Base-by-base conservation (phyloP, 306 rosid genomes). In the Acacia confusa region DNA sequence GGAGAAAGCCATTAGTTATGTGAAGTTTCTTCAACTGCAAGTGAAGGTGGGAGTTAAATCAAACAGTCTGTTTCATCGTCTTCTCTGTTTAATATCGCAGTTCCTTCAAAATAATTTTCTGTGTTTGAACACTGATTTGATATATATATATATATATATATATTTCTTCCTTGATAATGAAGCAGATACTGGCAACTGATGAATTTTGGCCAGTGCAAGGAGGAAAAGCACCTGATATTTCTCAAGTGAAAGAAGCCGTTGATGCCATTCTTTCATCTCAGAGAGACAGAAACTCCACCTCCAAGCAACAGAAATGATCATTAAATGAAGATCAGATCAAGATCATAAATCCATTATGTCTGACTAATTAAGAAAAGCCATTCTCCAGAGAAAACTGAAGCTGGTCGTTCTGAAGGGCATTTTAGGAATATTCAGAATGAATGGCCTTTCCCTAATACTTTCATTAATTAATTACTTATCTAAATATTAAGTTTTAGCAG, bases 21-120 rank as follows among this genome's bases (percentile, higher is more conserved):
- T 94, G 38, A 94, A 94, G 84, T 94, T 94, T 86, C 98, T 94
- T 86, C 98, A 94, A 55, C 72, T 94, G 75, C 98, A 94, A 91
- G 97, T 92, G 72, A 94, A 94, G 98, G 97, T 94, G 79, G 55
- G 83, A n/a, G 19, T 61, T 34, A 15, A 50, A 45, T 11, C 15
- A 19, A 65, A 41, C 10, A 50, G 9, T 66, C 63, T 41, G 47
- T 20, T 19, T 34, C 7, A 34, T 43, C 11, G 17, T 22, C 28
- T 52, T 61, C 19, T 30, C 36, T 27, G 69, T 14, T 63, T 5
- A 14, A 13, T 27, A 12, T 61, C 14, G 9, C n/a, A 16, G 43
- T 53, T 78, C 40, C 53, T 22, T 64, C 69, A 78, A 72, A 73
- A 20, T 9, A 58, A 41, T 22, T 38, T 64, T 43, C 68, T 48